A percentile compares a stretch with the other conserved stretches of the same genome.
These are phyloP conservation scores for Lachancea meyersii DNA, from an alignment of 805 yeast genomes.

Conservation along the genomic window DNA sequence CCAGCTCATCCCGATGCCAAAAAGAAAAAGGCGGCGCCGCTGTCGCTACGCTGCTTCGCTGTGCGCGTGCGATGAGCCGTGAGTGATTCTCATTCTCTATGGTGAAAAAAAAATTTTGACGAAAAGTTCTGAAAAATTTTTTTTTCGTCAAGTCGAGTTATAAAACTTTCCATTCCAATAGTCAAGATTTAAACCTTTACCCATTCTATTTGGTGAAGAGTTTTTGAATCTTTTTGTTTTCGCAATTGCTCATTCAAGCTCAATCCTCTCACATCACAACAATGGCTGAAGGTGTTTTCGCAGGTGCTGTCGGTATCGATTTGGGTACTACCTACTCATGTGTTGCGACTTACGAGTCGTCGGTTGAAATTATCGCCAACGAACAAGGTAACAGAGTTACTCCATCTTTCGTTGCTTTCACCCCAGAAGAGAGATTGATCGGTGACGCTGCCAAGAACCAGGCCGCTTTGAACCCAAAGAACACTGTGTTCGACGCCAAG, in stretches of 20 bases:
- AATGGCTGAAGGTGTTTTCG: slow-evolving; percentile 98
- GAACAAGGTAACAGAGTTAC: slow-evolving; percentile 85
- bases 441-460: slow-evolving; percentile 83
- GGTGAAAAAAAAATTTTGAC: slow-evolving; percentile 4
- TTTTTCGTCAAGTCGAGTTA: slow-evolving; percentile 9
- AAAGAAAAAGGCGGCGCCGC: slow-evolving; percentile 2
- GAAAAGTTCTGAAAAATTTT: slow-evolving; percentile 14
- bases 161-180: slow-evolving; percentile 10
- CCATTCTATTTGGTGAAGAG: neutral
- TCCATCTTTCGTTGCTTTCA: slow-evolving; percentile 77
- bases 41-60: no score
- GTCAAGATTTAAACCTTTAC: neutral
- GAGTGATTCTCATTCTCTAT: neutral
- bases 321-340: slow-evolving; percentile 82
- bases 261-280: slow-evolving; percentile 19
- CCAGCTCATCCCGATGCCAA: neutral
- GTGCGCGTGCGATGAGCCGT: slow-evolving; percentile 3
- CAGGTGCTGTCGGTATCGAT: slow-evolving; percentile 99
- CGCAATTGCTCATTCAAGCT: slow-evolving; percentile 15
- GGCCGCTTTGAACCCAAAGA: slow-evolving; percentile 72
- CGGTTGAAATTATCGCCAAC: slow-evolving; percentile 74
- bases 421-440: slow-evolving; percentile 69
- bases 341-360: slow-evolving; percentile 73
- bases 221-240: neutral
- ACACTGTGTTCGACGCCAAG: slow-evolving; percentile 79